Base-by-base conservation (phyloP, 164 flowering plant species). In the Umbilicus rupestris region DNA sequence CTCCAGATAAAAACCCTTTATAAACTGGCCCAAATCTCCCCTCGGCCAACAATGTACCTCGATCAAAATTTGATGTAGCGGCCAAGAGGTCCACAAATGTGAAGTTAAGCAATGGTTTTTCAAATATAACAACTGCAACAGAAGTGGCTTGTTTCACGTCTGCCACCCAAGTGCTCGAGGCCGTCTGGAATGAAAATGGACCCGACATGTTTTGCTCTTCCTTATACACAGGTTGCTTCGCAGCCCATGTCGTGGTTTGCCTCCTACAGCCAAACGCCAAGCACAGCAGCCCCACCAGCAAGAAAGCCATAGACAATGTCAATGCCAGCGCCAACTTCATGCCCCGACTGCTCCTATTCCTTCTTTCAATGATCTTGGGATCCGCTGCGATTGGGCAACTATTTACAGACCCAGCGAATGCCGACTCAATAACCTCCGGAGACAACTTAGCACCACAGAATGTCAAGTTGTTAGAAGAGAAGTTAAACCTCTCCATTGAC, bases 11-110 rank as follows among this genome's bases (percentile, higher is more conserved):
- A 47, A 87, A 77, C 45, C 91, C 95, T 73, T 92, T 74, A 68
- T 92, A 92, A 63, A 92, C 96, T 19, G 96, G 92, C 24, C 97
- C 97, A 63, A 85, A 86, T 58, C 87, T 80, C 28, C 98, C 96
- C 73, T 89, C 98, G 0, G 92, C 94, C 71, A 88, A 75, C 64
- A 92, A 75, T 7, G 91, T 86, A 20, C 83, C 96, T 19, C 83
- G 75, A 72, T 87, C 92, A 52, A 92, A 92, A 74, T 88, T 79
- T 24, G 95, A 92, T 16, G 98, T 92, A 63, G 95, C 96, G 50
- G 86, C 78, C 50, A 92, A 78, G 73, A 92, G 88, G 74, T 92
- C 98, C 11, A 87, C 86, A 72, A 92, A 92, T 16, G 95, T 84
- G 71, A 83, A 80, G 67, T 86, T 88, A 75, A 88, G 69, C 82